phyloP scores from a whole-genome alignment of 2,329 filamentous ascomycete species.

The Alternaria brassicae region DNA sequence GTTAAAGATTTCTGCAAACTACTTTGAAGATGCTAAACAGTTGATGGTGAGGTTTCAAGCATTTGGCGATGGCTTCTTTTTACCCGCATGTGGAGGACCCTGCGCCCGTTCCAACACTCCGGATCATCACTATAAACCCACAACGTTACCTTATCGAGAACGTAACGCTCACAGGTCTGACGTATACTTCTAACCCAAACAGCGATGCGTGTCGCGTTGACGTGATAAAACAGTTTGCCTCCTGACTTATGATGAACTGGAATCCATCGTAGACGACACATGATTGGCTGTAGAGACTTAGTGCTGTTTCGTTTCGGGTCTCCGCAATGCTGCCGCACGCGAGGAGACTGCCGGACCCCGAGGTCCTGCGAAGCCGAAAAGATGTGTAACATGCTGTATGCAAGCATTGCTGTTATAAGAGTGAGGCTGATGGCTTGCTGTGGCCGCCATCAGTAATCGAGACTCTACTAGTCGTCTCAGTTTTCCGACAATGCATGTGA shows the following conservation, averaged over 20 bases:
- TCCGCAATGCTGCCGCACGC: conserved; percentile 6
- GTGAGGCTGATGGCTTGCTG: background rate
- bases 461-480: background rate
- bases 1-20: background rate
- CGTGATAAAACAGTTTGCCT: background rate
- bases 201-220: background rate
- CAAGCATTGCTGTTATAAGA: background rate
- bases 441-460: background rate
- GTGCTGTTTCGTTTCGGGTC: conserved; percentile 6
- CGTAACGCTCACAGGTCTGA: conserved; percentile 4
- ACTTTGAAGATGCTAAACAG: background rate
- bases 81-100: background rate
- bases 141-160: background rate
- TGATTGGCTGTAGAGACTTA: background rate
- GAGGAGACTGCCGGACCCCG: conserved; percentile 3
- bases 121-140: background rate
- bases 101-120: background rate
- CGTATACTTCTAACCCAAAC: background rate
- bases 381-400: background rate
- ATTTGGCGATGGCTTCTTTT: conserved; percentile 1
- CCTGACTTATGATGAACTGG: background rate
- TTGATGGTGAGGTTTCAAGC: background rate
- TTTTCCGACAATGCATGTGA: background rate
- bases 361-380: background rate
- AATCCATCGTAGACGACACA: too few relatives aligned